Evolutionary conservation across 129 eudicot species (phyloP).

Genomic region (Helichrysum umbraculigerum): DNA sequence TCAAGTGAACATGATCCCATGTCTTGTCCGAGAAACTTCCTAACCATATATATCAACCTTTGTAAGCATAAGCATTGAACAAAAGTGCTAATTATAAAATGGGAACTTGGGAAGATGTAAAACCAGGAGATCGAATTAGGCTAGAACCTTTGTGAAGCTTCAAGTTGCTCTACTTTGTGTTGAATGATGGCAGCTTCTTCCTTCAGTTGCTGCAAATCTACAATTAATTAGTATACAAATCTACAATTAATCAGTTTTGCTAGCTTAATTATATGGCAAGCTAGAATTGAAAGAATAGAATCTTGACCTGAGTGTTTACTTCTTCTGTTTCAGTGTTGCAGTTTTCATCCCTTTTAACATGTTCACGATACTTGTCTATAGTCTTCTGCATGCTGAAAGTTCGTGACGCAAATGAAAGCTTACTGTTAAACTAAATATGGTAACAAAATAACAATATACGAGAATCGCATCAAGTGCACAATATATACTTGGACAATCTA

Average conservation of each 20-base stretch:
- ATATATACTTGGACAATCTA: not conserved
- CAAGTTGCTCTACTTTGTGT: constrained; percentile 50
- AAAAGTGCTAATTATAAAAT: not conserved
- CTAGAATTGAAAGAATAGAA: not conserved
- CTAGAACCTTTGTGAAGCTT: constrained; percentile 52
- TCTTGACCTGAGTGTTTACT: constrained; percentile 36
- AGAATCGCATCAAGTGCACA: not conserved
- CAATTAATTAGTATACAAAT: not conserved
- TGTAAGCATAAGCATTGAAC: not conserved
- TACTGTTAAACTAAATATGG: not conserved
- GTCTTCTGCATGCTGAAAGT: constrained; percentile 49
- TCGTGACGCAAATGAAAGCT: not conserved
- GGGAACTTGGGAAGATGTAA: no score
- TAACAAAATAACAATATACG: not conserved
- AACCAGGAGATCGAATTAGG: constrained; percentile 13
- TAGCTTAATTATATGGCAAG: not conserved
- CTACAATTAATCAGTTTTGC: not conserved
- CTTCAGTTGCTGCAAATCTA: constrained; percentile 52
- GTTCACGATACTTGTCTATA: constrained; percentile 40
- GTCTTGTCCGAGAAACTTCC: constrained; percentile 60
- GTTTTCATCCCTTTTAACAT: constrained; percentile 24
- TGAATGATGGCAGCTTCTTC: constrained; percentile 41
- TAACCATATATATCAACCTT: not conserved
- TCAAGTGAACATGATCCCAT: constrained; percentile 46
- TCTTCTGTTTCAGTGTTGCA: constrained; percentile 17